Evolutionary conservation across 768 basidiomycete genomes (phyloP).

Genomic region (Boletus fagicola): DNA sequence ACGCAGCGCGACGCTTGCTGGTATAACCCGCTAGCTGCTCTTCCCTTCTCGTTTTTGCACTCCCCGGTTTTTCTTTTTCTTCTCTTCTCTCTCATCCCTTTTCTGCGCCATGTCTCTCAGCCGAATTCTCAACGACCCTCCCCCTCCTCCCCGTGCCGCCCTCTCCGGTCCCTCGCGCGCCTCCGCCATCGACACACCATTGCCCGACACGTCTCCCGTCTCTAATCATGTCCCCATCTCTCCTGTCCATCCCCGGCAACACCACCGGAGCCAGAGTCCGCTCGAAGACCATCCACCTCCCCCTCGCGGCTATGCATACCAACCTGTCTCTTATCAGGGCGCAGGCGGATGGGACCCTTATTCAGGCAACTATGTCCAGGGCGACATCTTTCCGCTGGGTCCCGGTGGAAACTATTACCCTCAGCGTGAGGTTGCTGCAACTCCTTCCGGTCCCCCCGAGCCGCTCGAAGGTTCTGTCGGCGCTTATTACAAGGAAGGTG

Average conservation of each 20-base stretch:
- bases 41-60: neutral
- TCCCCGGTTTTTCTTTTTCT: slow-evolving; percentile 5
- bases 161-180: slow-evolving; percentile 20
- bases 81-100: slow-evolving; percentile 1
- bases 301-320: slow-evolving; percentile 36
- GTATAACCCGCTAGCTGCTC: neutral
- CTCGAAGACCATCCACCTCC: slow-evolving; percentile 32
- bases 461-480: slow-evolving; percentile 16
- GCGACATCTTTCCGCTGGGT: slow-evolving; percentile 37
- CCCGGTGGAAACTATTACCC: slow-evolving; percentile 38
- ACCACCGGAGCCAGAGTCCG: slow-evolving; percentile 31
- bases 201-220: slow-evolving; percentile 26
- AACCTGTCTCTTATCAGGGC: slow-evolving; percentile 39
- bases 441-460: slow-evolving; percentile 20
- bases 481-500: slow-evolving; percentile 33
- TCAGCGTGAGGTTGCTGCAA: slow-evolving; percentile 24
- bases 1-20: neutral
- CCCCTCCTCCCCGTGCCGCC: slow-evolving; percentile 39
- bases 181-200: slow-evolving; percentile 22
- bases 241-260: slow-evolving; percentile 21
- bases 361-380: slow-evolving; percentile 38
- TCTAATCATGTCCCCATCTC: slow-evolving; percentile 18
- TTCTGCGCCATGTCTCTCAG: slow-evolving; percentile 64
- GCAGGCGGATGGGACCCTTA: slow-evolving; percentile 40
- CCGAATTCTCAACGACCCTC: slow-evolving; percentile 77